phyloP scores from a whole-genome alignment of 345 rosid species.

The Hypericum androsaemum region DNA sequence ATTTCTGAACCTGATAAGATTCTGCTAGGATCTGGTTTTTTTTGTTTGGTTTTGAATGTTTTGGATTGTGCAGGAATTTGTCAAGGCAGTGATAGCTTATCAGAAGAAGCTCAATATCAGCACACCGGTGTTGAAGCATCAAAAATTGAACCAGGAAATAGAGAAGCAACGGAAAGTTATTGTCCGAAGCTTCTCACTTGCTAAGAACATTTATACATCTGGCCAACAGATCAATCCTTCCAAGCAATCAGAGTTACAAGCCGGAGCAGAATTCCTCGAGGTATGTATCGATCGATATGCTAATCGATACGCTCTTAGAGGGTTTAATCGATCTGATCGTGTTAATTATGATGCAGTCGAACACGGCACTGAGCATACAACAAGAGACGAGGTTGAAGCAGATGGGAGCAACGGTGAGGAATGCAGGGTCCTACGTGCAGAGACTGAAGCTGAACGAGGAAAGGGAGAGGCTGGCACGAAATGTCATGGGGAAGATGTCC shows the following conservation, averaged over 20 bases:
- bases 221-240: constrained; percentile 36
- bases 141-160: constrained; percentile 43
- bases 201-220: constrained; percentile 39
- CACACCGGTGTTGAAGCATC: constrained; percentile 31
- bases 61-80: constrained; percentile 50
- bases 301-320: too few species aligned
- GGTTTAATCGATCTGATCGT: too few species aligned
- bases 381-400: constrained; percentile 82
- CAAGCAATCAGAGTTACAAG: constrained; percentile 45
- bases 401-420: constrained; percentile 93
- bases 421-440: constrained; percentile 51
- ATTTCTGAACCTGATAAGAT: too few species aligned
- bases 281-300: constrained; percentile 27
- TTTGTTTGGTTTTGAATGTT: neutral
- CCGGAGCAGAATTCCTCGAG: constrained; percentile 77
- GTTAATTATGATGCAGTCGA: constrained; percentile 36
- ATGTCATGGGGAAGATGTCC: constrained; percentile 60
- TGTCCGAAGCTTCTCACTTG: constrained; percentile 56
- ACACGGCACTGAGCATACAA: constrained; percentile 52
- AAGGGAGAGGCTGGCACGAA: constrained; percentile 53
- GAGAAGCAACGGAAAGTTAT: constrained; percentile 51
- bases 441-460: constrained; percentile 52
- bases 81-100: constrained; percentile 72
- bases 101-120: constrained; percentile 59
- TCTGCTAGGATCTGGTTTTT: neutral